Evolutionary conservation across 2,329 filamentous ascomycete genomes (phyloP).

Genomic region (Calonectria montana): DNA sequence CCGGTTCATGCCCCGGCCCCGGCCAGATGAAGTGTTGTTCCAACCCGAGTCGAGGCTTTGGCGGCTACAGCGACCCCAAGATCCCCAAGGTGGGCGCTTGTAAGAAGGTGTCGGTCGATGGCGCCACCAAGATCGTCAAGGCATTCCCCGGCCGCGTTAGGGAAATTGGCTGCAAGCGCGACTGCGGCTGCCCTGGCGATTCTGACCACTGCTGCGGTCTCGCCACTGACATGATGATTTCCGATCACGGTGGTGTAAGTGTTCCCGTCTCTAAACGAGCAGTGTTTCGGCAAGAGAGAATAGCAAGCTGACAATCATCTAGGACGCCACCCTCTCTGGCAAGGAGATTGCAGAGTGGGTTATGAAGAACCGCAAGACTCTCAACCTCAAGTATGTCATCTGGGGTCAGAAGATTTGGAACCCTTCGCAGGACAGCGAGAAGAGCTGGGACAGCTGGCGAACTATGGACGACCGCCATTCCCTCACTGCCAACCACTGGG

Average conservation of each 20-base stretch:
- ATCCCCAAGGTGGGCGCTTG: conserved; percentile 51
- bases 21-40: conserved; percentile 53
- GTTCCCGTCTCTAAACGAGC: neutral
- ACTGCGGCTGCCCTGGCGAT: conserved; percentile 46
- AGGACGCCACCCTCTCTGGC: conserved; percentile 52
- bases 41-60: conserved; percentile 45
- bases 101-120: conserved; percentile 49
- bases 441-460: conserved; percentile 55
- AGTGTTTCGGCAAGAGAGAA: neutral
- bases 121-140: conserved; percentile 49
- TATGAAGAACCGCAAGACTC: conserved; percentile 54
- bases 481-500: conserved; percentile 57
- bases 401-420: conserved; percentile 63
- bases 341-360: conserved; percentile 60
- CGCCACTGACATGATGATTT: conserved; percentile 53
- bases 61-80: conserved; percentile 47
- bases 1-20: conserved; percentile 53
- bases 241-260: conserved; percentile 52
- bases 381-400: conserved; percentile 61
- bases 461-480: conserved; percentile 55
- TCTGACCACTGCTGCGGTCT: conserved; percentile 53
- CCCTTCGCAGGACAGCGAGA: conserved; percentile 48
- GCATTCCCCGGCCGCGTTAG: conserved; percentile 50
- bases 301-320: neutral
- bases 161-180: conserved; percentile 48